Evolutionary conservation across 768 basidiomycete genomes (phyloP).

Genomic region (Amanita polypyramis): DNA sequence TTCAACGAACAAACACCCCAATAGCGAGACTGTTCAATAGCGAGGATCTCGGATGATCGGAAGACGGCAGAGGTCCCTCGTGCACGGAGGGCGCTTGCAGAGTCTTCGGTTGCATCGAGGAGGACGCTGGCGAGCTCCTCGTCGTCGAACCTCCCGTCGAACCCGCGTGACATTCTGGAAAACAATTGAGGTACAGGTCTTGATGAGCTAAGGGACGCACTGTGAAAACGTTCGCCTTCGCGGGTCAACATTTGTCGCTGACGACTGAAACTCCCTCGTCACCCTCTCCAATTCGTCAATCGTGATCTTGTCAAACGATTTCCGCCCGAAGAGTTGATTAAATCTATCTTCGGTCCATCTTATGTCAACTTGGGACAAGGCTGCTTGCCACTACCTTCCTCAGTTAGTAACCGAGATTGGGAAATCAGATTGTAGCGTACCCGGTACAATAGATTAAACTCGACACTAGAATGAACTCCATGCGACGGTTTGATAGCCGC

Average conservation of each 20-base stretch:
- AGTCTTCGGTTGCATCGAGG: constrained; percentile 32
- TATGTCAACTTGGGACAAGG: constrained; percentile 35
- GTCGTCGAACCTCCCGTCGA: constrained; percentile 41
- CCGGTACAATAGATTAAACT: constrained; percentile 49
- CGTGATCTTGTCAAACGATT: constrained; percentile 25
- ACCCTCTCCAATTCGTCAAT: constrained; percentile 15
- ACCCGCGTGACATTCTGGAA: constrained; percentile 31
- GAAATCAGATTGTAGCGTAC: constrained; percentile 14
- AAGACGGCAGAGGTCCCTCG: constrained; percentile 36
- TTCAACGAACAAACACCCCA: constrained; percentile 54
- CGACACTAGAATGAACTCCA: constrained; percentile 59
- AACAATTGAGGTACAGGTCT: background rate
- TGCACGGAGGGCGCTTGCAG: constrained; percentile 37
- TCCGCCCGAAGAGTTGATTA: constrained; percentile 25
- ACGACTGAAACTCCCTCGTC: constrained; percentile 10
- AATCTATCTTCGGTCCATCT: constrained; percentile 42
- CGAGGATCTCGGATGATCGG: constrained; percentile 44
- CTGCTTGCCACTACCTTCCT: constrained; percentile 42
- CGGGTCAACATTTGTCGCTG: constrained; percentile 11
- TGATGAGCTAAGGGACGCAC: constrained; percentile 17
- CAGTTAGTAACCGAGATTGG: background rate
- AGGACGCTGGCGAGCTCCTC: constrained; percentile 38
- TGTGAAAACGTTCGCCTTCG: constrained; percentile 35
- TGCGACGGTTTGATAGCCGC: constrained; percentile 29
- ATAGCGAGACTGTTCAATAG: constrained; percentile 38